phyloP scores from a whole-genome alignment of 1,284 basidiomycete species.

The Hymenochaete sp. region DNA sequence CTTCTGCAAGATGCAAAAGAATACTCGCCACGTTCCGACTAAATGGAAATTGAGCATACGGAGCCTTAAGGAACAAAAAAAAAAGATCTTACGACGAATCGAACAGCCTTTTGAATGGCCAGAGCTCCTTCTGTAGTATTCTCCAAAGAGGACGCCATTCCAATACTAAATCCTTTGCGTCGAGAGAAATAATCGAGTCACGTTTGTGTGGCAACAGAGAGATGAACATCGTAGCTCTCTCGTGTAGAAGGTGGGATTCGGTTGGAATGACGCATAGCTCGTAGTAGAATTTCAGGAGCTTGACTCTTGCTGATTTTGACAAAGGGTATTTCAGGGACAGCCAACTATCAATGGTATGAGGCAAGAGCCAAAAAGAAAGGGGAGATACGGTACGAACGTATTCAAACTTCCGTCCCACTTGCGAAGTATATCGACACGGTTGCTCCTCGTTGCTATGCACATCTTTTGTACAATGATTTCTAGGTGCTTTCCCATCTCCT shows the following conservation, averaged over 20 bases:
- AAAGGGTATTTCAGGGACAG: conserved; percentile 77
- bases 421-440: conserved; percentile 64
- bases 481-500: conserved; percentile 70
- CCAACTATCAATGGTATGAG: conserved; percentile 46
- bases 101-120: conserved; percentile 55
- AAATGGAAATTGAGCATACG: conserved; percentile 7
- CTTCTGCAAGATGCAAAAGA: conserved; percentile 63
- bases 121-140: conserved; percentile 62
- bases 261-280: conserved; percentile 68
- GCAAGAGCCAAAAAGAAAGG: conserved; percentile 9
- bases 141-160: conserved; percentile 72
- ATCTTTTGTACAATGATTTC: conserved; percentile 69
- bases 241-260: conserved; percentile 60
- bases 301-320: conserved; percentile 61
- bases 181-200: conserved; percentile 41
- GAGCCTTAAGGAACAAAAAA: conserved; percentile 2
- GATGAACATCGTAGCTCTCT: conserved; percentile 67
- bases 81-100: conserved; percentile 39
- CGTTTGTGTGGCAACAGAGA: conserved; percentile 58
- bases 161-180: conserved; percentile 60
- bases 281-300: conserved; percentile 75
- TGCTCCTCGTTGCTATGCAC: conserved; percentile 63
- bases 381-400: conserved; percentile 9
- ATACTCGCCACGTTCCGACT: conserved; percentile 63
- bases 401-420: conserved; percentile 52